A percentile compares a stretch with the other conserved stretches of the same genome.
These are phyloP conservation scores for Hypericum androsaemum DNA, from an alignment of 345 rosid species.

Conservation along the genomic window DNA sequence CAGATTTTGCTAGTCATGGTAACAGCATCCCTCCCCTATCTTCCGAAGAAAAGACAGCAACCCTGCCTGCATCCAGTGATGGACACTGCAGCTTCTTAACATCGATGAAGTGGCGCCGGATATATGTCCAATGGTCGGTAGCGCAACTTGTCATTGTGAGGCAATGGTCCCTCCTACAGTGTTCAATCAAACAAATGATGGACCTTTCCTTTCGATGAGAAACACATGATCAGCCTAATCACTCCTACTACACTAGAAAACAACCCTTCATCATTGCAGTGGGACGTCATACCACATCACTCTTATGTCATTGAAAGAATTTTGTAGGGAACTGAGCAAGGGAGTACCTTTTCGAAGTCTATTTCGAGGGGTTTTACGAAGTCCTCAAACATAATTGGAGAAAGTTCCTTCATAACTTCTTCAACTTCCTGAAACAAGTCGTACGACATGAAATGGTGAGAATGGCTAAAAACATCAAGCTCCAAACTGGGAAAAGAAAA, in stretches of 20 bases:
- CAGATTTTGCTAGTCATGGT: no score
- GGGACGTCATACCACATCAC: no score
- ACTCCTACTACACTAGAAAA: conserved; percentile 6
- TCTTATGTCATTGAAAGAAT: no score
- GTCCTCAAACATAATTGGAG: conserved; percentile 77
- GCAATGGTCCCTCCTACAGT: conserved; percentile 62
- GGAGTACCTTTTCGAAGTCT: conserved; percentile 52
- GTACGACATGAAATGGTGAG: conserved; percentile 3
- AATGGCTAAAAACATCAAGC: neutral
- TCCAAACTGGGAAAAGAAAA: no score
- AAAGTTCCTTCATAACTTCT: conserved; percentile 50
- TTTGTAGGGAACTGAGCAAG: no score
- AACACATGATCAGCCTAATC: no score
- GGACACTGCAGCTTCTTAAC: conserved; percentile 16
- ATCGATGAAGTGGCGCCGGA: conserved; percentile 72
- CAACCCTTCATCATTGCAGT: no score
- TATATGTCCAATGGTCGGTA: conserved; percentile 69
- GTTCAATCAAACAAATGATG: conserved; percentile 12
- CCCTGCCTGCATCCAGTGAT: neutral
- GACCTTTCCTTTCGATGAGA: no score
- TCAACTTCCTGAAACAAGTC: conserved; percentile 60
- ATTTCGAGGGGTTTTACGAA: conserved; percentile 79
- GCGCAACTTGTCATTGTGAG: conserved; percentile 49
- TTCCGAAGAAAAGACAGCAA: no score
- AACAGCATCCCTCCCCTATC: no score